Evolutionary conservation across 305 asterid species (phyloP).

Genomic region (Fraxinus floribunda): DNA sequence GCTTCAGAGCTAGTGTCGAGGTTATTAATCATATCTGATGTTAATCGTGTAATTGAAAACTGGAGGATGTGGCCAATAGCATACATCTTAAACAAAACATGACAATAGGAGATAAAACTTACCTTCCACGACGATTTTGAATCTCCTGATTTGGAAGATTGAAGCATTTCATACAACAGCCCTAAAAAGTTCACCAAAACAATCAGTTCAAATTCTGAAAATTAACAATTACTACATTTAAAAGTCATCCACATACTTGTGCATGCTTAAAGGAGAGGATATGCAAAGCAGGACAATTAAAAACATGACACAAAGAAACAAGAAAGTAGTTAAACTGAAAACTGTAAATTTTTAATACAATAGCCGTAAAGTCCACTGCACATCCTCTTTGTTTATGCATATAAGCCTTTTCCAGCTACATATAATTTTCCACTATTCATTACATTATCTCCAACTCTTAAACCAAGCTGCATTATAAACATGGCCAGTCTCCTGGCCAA

Average conservation of each 20-base stretch:
- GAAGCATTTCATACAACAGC: conserved; percentile 79
- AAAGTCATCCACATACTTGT: neutral
- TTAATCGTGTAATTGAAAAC: neutral
- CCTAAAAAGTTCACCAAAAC: conserved; percentile 44
- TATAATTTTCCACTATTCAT: neutral
- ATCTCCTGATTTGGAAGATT: conserved; percentile 58
- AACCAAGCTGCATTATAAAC: neutral
- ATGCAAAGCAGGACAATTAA: neutral
- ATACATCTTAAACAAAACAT: neutral
- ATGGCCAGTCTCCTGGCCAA: neutral
- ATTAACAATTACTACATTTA: conserved; percentile 8
- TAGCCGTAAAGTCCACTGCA: too few relatives aligned
- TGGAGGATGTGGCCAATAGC: neutral
- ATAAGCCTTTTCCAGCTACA: conserved; percentile 6
- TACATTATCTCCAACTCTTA: neutral
- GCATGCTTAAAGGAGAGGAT: neutral
- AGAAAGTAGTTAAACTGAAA: conserved; percentile 4
- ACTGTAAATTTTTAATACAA: neutral
- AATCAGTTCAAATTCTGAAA: conserved; percentile 19
- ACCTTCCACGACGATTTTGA: conserved; percentile 90
- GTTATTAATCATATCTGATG: neutral
- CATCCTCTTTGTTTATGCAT: neutral
- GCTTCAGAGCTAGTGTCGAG: neutral
- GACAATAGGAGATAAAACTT: conserved; percentile 13
- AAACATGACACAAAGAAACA: neutral